phyloP scores from a whole-genome alignment of 345 rosid genomes.

The Murraya paniculata region DNA sequence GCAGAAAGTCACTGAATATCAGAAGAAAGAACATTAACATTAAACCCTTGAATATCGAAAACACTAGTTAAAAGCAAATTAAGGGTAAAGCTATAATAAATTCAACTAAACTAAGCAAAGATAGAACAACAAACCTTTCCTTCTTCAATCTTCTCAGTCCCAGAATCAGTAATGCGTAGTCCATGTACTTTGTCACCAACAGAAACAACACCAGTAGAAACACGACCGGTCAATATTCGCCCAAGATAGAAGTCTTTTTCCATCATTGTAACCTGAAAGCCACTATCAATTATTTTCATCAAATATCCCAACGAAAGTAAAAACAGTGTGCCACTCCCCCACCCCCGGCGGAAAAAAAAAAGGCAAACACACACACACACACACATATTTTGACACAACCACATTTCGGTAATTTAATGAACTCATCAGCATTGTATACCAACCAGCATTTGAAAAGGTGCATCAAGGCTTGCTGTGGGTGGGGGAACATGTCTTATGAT shows the following conservation, averaged over 20 bases:
- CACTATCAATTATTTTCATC: constrained; percentile 15
- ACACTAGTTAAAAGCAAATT: neutral
- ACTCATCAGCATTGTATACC: constrained; percentile 24
- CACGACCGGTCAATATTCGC: constrained; percentile 88
- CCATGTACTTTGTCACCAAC: constrained; percentile 88
- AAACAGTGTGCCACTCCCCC: neutral
- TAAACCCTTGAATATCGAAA: neutral
- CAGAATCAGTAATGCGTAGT: constrained; percentile 57
- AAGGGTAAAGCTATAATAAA: neutral
- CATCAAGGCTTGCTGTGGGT: constrained; percentile 76
- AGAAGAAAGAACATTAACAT: neutral
- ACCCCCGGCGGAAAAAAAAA: neutral
- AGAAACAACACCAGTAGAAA: constrained; percentile 67
- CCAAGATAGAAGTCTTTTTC: constrained; percentile 90
- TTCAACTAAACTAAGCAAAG: constrained; percentile 1
- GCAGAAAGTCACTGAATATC: neutral
- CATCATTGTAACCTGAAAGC: constrained; percentile 94
- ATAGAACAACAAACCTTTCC: constrained; percentile 64
- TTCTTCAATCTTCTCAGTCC: constrained; percentile 84
- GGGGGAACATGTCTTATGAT: constrained; percentile 76
- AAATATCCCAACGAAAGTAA: neutral
- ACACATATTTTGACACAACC: neutral
- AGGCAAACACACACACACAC: neutral
- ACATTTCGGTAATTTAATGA: neutral
- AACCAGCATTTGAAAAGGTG: constrained; percentile 95